Evolutionary conservation across 2,329 filamentous ascomycete genomes (phyloP).

Genomic region (Chaetothyriales sp.): DNA sequence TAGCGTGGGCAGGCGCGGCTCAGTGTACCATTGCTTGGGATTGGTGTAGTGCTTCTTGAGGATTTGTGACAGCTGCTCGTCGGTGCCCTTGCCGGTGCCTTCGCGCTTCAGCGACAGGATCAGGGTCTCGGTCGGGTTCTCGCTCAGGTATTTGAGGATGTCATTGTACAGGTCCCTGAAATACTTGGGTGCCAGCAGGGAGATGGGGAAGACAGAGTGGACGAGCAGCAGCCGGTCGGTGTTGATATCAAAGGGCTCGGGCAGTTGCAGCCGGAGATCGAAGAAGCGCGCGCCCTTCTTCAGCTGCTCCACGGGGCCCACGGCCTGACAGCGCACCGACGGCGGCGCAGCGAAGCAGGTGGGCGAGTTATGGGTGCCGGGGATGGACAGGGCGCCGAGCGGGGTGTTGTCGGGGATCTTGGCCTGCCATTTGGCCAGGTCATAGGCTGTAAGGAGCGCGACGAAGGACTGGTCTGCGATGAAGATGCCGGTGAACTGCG

Average conservation of each 20-base stretch:
- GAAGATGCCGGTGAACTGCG: constrained; percentile 52
- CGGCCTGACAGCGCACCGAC: constrained; percentile 83
- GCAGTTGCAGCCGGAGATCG: constrained; percentile 67
- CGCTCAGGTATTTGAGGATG: constrained; percentile 59
- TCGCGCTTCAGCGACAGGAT: constrained; percentile 85
- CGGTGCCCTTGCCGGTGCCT: constrained; percentile 64
- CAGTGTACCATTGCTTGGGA: constrained; percentile 58
- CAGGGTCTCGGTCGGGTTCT: constrained; percentile 65
- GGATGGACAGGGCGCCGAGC: constrained; percentile 70
- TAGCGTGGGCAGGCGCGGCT: constrained; percentile 59
- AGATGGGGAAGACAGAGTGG: constrained; percentile 78
- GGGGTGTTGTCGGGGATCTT: constrained; percentile 56
- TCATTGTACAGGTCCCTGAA: constrained; percentile 58
- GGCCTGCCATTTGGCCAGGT: constrained; percentile 65
- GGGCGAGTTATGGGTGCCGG: constrained; percentile 89
- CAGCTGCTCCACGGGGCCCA: constrained; percentile 61
- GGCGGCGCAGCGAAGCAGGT: constrained; percentile 73
- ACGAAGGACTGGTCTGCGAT: constrained; percentile 39
- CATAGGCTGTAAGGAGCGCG: constrained; percentile 54
- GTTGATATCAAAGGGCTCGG: constrained; percentile 39
- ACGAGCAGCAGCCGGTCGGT: constrained; percentile 64
- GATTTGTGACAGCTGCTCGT: constrained; percentile 61
- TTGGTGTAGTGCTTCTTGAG: constrained; percentile 57
- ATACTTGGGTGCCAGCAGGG: constrained; percentile 65
- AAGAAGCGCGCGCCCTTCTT: constrained; percentile 86